Conservation (phyloP, 2,329 filamentous ascomycete genomes). For the Hypoxylon sp. region DNA sequence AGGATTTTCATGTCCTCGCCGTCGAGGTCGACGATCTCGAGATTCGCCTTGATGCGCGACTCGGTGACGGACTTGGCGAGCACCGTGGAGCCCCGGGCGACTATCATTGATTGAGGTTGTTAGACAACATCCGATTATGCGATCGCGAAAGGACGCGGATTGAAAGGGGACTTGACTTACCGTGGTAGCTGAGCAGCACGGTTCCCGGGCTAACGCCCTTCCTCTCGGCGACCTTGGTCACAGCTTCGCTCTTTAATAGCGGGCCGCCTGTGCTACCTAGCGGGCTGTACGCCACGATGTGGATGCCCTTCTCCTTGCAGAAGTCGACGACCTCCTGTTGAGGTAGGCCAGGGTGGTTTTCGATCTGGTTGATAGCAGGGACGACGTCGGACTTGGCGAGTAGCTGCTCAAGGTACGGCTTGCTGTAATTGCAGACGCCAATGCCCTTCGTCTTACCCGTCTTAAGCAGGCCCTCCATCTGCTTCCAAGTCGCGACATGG, state of each 20-base stretch:
- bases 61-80: constrained; percentile 80
- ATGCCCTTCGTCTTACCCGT: constrained; percentile 70
- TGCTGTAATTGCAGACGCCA: constrained; percentile 72
- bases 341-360: constrained; percentile 79
- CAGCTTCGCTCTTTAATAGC: constrained; percentile 73
- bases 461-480: constrained; percentile 76
- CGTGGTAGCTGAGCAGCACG: constrained; percentile 79
- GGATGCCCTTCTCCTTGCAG: constrained; percentile 77
- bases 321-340: constrained; percentile 80
- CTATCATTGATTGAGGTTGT: constrained; percentile 56
- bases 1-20: constrained; percentile 72
- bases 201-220: constrained; percentile 72
- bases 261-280: constrained; percentile 75
- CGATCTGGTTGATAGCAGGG: constrained; percentile 79
- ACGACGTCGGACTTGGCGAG: constrained; percentile 66
- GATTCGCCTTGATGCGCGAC: constrained; percentile 78
- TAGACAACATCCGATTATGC: constrained; percentile 13
- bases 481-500: constrained; percentile 83
- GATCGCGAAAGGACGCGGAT: background rate
- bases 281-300: constrained; percentile 80
- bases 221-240: constrained; percentile 75
- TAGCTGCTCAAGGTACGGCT: constrained; percentile 69
- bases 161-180: constrained; percentile 63
- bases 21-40: constrained; percentile 75
- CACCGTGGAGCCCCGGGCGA: constrained; percentile 77